Percentiles rank a stretch among this genome's conserved stretches.
phyloP scores from a whole-genome alignment of 371 early-diverging fungal species.

The Mucor piriformis region DNA sequence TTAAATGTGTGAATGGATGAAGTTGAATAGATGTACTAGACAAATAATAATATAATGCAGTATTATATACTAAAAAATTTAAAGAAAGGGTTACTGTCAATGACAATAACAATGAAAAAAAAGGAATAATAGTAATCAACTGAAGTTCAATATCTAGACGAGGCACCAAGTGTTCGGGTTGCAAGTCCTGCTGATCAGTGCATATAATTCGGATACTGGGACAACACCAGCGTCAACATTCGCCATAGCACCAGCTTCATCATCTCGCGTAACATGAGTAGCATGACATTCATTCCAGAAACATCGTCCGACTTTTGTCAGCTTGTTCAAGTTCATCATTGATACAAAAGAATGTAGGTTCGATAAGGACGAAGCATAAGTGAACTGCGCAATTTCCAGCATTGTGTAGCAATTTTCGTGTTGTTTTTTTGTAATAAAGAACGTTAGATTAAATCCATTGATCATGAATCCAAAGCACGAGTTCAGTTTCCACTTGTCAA shows the following conservation, averaged over 20 bases:
- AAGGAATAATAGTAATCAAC: conserved; percentile 10
- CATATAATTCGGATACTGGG: conserved; percentile 4
- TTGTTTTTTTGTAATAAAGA: conserved; percentile 26
- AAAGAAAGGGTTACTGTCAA: conserved; percentile 3
- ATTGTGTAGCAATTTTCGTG: conserved; percentile 4
- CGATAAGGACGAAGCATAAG: conserved; percentile 10
- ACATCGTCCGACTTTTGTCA: conserved; percentile 11
- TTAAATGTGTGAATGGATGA: background rate
- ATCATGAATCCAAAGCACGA: conserved; percentile 24
- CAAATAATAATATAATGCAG: background rate
- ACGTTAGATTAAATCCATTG: conserved; percentile 22
- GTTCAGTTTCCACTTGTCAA: conserved; percentile 17
- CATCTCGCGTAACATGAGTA: background rate
- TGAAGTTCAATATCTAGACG: conserved; percentile 7
- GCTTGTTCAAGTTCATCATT: conserved; percentile 3
- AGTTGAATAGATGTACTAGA: conserved; percentile 1
- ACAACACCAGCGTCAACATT: conserved; percentile 1
- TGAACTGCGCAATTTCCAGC: background rate
- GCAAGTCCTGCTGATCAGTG: conserved; percentile 6
- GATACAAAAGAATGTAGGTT: conserved; percentile 9
- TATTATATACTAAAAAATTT: background rate
- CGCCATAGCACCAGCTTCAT: background rate
- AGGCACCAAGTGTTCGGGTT: conserved; percentile 6
- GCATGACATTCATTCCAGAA: conserved; percentile 9
- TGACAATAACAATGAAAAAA: conserved; percentile 10